Base-by-base conservation (phyloP, 108 stramenopile species). In the Schizochytrium sp. region DNA sequence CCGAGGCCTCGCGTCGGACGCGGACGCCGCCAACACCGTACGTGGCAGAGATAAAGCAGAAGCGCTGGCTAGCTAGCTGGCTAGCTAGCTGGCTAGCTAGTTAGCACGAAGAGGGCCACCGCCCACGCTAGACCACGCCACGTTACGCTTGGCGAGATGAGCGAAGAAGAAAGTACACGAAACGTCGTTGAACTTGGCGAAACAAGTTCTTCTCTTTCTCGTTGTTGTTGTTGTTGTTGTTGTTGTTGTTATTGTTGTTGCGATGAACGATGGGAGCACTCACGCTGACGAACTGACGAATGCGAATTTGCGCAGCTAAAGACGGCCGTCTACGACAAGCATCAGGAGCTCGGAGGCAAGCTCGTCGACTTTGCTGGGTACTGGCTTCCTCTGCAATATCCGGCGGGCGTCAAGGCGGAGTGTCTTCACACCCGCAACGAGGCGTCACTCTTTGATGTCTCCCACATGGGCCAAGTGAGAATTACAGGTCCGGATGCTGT, bases 351-450 rank as follows among this genome's bases (percentile, higher is more conserved):
- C n/a, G 96, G 96, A 8, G 98, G 98, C 57, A 96, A 97, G 90
- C 97, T 99, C 97, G 98, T 99, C 14, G 97, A 97, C 45, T 99
- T 99, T 91, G 99, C 98, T 0, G 98, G 98, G n/a, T 99, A 99
- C 92, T 94, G 95, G 88, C 95, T 99, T 5, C 99, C 99, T 10
- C 98, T 99, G 8, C 92, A 98, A 72, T 99, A 98, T 96, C 90
- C 90, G 25, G 95, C 96, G 72, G 99, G 98, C 19, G 97, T 99
- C 48, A 94, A 97, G 95, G 96, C 97, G 88, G 98, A 98, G 92
- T 97, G 97, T 89, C 90, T 95, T 58, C 97, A 98, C 96, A 96
- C 96, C 87, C 96, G 98, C 18, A 88, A 93, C 0, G 90, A 93
- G 41, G 94, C 97, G 6, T 92, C 95, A 18, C 76, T 99, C 44